Percentiles rank a stretch among this genome's conserved stretches.
Conservation (phyloP, 1,284 basidiomycete genomes). For the Albatrellus sp. region DNA sequence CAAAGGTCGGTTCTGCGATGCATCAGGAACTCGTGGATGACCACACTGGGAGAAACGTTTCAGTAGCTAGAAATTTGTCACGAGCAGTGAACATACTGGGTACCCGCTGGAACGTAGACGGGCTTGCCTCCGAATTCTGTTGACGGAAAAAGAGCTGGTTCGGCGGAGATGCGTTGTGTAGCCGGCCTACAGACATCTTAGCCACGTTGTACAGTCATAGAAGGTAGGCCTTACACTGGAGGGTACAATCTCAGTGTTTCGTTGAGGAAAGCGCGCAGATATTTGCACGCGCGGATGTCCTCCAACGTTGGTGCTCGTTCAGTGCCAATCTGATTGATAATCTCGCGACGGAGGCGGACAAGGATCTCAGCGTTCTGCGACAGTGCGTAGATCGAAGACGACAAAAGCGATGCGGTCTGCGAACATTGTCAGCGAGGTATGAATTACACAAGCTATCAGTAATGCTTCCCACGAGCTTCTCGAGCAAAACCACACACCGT, state of each 20-base stretch:
- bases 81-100: background rate
- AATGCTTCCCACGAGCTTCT: too few relatives aligned
- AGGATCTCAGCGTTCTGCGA: background rate
- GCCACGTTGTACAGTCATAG: background rate
- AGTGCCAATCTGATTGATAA: background rate
- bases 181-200: background rate
- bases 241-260: background rate
- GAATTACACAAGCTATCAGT: background rate
- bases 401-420: background rate
- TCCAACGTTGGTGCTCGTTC: background rate
- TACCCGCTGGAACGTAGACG: background rate
- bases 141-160: background rate
- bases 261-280: background rate
- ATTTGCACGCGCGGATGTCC: background rate
- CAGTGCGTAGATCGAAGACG: background rate
- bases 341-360: background rate
- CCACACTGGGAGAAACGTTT: too few relatives aligned
- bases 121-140: background rate
- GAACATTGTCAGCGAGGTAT: background rate
- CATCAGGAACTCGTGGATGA: too few relatives aligned
- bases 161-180: background rate
- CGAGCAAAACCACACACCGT: constrained; percentile 18
- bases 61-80: too few relatives aligned
- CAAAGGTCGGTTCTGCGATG: background rate
- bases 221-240: background rate